Conservation (phyloP, 306 rosid genomes). For the Gleditsia sinensis region DNA sequence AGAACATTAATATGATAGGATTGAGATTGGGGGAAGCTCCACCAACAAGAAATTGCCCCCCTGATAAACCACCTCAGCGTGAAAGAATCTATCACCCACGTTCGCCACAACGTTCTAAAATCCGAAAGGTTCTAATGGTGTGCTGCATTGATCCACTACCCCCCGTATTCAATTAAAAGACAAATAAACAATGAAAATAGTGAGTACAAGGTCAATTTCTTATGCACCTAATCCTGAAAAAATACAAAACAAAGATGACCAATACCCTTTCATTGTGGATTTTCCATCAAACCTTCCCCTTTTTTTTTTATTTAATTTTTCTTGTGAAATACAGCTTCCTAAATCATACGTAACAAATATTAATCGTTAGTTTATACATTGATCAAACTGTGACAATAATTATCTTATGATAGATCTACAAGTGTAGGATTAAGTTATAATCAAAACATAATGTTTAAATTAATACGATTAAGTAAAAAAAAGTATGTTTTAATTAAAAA, state of each 20-base stretch:
- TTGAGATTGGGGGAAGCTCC: neutral
- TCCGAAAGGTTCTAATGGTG: neutral
- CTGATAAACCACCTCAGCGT: neutral
- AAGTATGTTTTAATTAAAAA: too few relatives aligned
- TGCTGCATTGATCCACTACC: conserved; percentile 9
- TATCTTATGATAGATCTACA: too few relatives aligned
- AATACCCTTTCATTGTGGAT: neutral
- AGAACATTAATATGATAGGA: neutral
- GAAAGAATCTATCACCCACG: conserved; percentile 24
- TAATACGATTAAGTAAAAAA: too few relatives aligned
- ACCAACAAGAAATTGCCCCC: neutral
- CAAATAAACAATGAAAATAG: conserved; percentile 16
- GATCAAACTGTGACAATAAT: too few relatives aligned
- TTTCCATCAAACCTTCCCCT: conserved; percentile 17
- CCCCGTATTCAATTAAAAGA: conserved; percentile 23
- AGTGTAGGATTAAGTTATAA: too few relatives aligned
- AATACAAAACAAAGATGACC: conserved; percentile 5
- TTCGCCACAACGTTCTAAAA: conserved; percentile 27
- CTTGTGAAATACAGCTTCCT: too few relatives aligned
- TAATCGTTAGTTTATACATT: too few relatives aligned
- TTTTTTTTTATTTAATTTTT: too few relatives aligned
- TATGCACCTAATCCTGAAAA: conserved; percentile 7
- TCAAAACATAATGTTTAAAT: too few relatives aligned
- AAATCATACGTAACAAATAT: too few relatives aligned
- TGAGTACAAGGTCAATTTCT: conserved; percentile 37